Evolutionary conservation across 2,329 filamentous ascomycete species (phyloP), one percentile per base, ranked within the genome.

Genomic region (Calonectria multiphialidica): DNA sequence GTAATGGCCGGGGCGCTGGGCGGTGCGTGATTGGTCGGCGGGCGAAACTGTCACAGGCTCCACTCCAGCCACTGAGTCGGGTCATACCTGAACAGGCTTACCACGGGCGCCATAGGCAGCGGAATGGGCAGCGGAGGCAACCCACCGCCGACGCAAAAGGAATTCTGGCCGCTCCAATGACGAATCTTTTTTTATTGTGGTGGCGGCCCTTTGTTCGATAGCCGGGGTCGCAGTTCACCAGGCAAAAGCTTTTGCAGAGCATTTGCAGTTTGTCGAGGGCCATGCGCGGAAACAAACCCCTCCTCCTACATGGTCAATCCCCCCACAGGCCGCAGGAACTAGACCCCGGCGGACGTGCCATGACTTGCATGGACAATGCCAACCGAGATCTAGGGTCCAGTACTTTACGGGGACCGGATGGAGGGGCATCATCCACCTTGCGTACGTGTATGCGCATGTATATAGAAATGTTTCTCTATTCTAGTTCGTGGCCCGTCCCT

Each of bases 31-130:
- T 71, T 71, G 68, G 68, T 21, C 21, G 15, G 1, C n/a, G 10
- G 5, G 23, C 18, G 8, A 18, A 57, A 9, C 37, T 55, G 35
- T 30, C 35, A 44, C 49, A 21, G 33, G 65, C 68, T 59, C 70
- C 67, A 59, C 70, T 40, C 70, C 42, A 72, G 75, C 73, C 70
- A 75, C 68, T 67, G 49, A 66, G 33, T 74, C 63, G 72, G 70
- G 72, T 77, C 66, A 74, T 75, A 21, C 64, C 49, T 59, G 64
- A 45, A 59, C 37, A 21, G 53, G 33, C 23, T n/a, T 21, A 50
- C 67, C 37, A 76, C 67, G 47, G 44, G 42, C 30, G 40, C n/a
- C 23, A 8, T 30, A 8, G 28, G 28, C 28, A 30, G 28, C 28
- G 8, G 28, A 37, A 16, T 40, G 62, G 21, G 13, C 35, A 25